These are phyloP conservation scores for Porodaedalea pini DNA, from an alignment of 1,284 basidiomycete species.

Conservation along the genomic window DNA sequence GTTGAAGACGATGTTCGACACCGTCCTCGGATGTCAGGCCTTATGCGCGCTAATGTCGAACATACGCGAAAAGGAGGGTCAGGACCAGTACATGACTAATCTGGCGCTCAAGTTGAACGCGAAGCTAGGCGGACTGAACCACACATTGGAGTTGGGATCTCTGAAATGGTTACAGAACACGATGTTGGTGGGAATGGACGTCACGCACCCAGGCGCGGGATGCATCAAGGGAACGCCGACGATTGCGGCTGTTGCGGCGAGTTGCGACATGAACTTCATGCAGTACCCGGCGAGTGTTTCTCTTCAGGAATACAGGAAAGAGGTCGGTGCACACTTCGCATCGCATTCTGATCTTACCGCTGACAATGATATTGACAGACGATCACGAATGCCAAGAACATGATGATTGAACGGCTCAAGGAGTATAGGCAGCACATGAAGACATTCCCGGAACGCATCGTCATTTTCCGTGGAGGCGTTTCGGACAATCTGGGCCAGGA, in stretches of 20 bases:
- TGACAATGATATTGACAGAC: conserved; percentile 42
- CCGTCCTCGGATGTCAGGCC: conserved; percentile 38
- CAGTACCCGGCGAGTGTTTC: conserved; percentile 6
- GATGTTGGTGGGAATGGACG: conserved; percentile 49
- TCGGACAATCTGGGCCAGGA: conserved; percentile 64
- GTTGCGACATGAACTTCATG: neutral
- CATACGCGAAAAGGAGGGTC: conserved; percentile 43
- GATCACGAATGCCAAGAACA: conserved; percentile 55
- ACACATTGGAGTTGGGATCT: conserved; percentile 50
- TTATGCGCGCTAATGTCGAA: neutral
- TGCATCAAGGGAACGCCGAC: neutral
- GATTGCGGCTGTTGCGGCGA: conserved; percentile 4
- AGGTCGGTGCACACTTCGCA: conserved; percentile 35
- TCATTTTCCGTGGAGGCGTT: conserved; percentile 73
- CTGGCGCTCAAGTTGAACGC: conserved; percentile 64
- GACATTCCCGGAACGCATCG: conserved; percentile 54
- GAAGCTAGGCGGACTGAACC: conserved; percentile 77
- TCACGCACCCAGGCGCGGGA: conserved; percentile 1
- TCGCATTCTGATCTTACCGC: neutral
- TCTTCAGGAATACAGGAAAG: neutral
- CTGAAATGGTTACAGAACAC: conserved; percentile 68
- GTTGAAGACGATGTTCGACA: conserved; percentile 40
- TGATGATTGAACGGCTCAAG: conserved; percentile 64
- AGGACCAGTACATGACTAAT: conserved; percentile 75
- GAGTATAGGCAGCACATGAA: conserved; percentile 52